Conservation (phyloP, 2,329 filamentous ascomycete genomes). For the Aspergillus thermomutatus region DNA sequence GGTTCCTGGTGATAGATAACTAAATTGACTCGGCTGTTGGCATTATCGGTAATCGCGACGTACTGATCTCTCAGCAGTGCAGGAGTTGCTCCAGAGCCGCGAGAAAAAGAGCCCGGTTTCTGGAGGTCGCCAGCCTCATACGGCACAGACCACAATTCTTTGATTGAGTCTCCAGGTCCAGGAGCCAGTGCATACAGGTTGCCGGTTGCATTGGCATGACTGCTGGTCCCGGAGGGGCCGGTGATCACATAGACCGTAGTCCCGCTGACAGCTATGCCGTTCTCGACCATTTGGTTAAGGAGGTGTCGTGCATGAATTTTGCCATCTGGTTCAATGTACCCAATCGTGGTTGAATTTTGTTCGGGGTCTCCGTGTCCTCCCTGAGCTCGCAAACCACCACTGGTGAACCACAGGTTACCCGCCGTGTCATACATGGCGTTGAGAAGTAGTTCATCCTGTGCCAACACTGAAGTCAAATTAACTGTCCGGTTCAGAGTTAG, state of each 20-base stretch:
- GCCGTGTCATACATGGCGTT: constrained; percentile 2
- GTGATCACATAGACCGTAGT: background rate
- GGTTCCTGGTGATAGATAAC: constrained; percentile 1
- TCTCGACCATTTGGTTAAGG: constrained; percentile 2
- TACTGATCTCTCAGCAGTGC: constrained; percentile 1
- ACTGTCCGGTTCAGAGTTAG: background rate
- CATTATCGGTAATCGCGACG: no score
- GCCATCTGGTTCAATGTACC: background rate
- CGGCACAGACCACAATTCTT: background rate
- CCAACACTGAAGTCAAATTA: background rate
- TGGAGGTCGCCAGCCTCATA: constrained; percentile 1
- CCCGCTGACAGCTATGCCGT: background rate
- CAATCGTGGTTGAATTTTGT: constrained; percentile 1
- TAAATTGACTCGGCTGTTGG: no score
- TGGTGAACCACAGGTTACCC: constrained; percentile 3
- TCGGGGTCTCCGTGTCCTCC: background rate
- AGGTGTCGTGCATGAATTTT: background rate
- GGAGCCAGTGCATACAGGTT: background rate
- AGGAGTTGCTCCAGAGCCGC: background rate
- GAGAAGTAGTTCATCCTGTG: background rate
- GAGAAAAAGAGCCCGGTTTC: background rate
- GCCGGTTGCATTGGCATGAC: background rate
- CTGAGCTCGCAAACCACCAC: background rate
- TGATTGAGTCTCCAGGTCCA: background rate
- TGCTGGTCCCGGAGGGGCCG: background rate